Evolutionary conservation across 768 basidiomycete genomes (phyloP), one percentile per base, ranked within the genome.

Genomic region (Trametes cubensis): DNA sequence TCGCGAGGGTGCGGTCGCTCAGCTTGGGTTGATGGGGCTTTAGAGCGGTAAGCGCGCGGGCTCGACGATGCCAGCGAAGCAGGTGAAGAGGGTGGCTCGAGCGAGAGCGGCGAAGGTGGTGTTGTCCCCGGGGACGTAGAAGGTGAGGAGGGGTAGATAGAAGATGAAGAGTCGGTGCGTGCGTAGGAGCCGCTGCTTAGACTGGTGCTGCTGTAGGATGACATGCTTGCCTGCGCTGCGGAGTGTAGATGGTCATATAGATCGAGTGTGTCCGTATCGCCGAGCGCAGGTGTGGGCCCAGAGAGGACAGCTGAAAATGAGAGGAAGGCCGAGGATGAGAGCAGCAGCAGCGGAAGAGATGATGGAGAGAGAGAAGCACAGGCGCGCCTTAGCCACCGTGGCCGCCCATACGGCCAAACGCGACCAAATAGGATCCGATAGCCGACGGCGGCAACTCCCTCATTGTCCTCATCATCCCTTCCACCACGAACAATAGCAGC

Each of bases 161-260:
- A 64, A 13, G 56, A 54, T 20, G 51, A 54, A 17, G 52, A 49
- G 39, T 41, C 54, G 58, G 63, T 55, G 18, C 41, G 63, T 20
- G 50, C 55, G 49, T 60, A 60, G 45, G 58, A 59, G 58, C 49
- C 34, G 41, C 63, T 58, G 58, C 63, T 64, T 45, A 64, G 55
- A 57, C 63, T 64, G 63, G 58, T 51, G 55, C 59, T 60, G 58
- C 58, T 64, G 58, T 64, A 64, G 34, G 63, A 60, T 49, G 63
- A 64, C 63, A 64, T 64, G 51, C 49, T 51, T 39, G 52, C 20
- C 20, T 53, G 50, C 40, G 46, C 44, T 20, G 39, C 6, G 18
- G 3, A n/a, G 30, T 17, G 39, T 25, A 39, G 6, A 38, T 58
- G 41, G 58, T 51, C 58, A 59, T 59, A 59, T 59, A 59, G 58